Evolutionary conservation across 83 land plant species (phyloP).

Genomic region (Picea mariana): DNA sequence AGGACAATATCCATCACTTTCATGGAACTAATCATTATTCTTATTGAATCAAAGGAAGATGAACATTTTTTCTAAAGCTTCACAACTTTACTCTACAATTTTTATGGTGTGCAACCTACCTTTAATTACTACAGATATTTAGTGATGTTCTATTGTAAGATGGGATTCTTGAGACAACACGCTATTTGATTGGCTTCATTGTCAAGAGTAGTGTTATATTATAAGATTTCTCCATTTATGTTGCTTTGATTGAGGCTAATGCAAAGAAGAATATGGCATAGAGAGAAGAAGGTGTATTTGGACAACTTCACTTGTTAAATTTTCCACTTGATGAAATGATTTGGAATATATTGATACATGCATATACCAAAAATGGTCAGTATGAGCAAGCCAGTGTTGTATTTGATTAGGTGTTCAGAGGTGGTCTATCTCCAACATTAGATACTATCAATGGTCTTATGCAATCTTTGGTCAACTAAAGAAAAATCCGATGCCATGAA

Average conservation of each 20-base stretch:
- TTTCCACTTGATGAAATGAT: constrained; percentile 39
- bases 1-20: constrained; percentile 17
- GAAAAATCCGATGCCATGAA: too few species aligned
- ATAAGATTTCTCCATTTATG: constrained; percentile 28
- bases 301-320: constrained; percentile 31
- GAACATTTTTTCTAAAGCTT: constrained; percentile 45
- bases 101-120: constrained; percentile 44
- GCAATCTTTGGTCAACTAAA: constrained; percentile 51
- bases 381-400: constrained; percentile 71
- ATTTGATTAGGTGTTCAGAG: constrained; percentile 61
- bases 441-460: constrained; percentile 66
- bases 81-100: constrained; percentile 61
- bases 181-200: constrained; percentile 33
- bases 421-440: constrained; percentile 64
- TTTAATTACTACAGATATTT: constrained; percentile 25
- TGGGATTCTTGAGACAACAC: constrained; percentile 54
- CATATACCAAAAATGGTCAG: constrained; percentile 71
- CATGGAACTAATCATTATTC: constrained; percentile 44
- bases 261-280: constrained; percentile 62
- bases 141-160: constrained; percentile 46
- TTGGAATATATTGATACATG: constrained; percentile 74
- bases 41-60: constrained; percentile 36
- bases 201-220: constrained; percentile 23
- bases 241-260: constrained; percentile 55
- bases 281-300: constrained; percentile 69